These are phyloP conservation scores for Hypoxylon sp. DNA, from an alignment of 2,329 filamentous ascomycete species.

Conservation along the genomic window DNA sequence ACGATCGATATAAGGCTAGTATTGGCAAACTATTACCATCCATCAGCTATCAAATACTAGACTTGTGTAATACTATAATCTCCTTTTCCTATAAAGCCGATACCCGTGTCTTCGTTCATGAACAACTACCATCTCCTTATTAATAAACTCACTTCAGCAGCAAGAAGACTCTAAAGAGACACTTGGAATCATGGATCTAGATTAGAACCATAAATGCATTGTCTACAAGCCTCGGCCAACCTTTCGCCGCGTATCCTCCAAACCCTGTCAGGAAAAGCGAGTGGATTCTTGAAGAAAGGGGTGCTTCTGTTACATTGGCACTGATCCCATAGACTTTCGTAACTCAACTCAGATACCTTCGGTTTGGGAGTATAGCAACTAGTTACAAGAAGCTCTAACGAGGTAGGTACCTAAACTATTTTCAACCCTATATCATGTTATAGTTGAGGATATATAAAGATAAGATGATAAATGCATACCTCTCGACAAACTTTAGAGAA, in stretches of 20 bases:
- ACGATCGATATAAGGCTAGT: constrained; percentile 71
- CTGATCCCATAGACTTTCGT: neutral
- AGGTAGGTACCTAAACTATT: too few relatives aligned
- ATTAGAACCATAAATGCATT: too few relatives aligned
- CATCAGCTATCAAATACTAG: neutral
- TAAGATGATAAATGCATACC: neutral
- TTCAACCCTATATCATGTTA: constrained; percentile 2
- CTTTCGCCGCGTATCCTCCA: constrained; percentile 55
- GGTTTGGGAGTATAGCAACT: neutral
- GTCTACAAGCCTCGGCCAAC: too few relatives aligned
- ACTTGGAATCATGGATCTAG: too few relatives aligned
- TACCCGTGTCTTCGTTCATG: too few relatives aligned
- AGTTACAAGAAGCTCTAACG: neutral
- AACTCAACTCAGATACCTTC: neutral
- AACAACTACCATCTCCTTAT: too few relatives aligned
- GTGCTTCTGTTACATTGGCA: neutral
- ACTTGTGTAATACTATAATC: neutral
- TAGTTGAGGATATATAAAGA: neutral
- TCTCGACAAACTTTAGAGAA: neutral
- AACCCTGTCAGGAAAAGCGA: constrained; percentile 71
- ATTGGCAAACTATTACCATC: constrained; percentile 61
- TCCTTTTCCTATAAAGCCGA: constrained; percentile 63
- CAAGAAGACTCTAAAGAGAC: too few relatives aligned
- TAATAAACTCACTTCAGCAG: too few relatives aligned
- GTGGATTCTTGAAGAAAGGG: constrained; percentile 63